phyloP scores from a whole-genome alignment of 257 asterid genomes.

The Lantana camara region DNA sequence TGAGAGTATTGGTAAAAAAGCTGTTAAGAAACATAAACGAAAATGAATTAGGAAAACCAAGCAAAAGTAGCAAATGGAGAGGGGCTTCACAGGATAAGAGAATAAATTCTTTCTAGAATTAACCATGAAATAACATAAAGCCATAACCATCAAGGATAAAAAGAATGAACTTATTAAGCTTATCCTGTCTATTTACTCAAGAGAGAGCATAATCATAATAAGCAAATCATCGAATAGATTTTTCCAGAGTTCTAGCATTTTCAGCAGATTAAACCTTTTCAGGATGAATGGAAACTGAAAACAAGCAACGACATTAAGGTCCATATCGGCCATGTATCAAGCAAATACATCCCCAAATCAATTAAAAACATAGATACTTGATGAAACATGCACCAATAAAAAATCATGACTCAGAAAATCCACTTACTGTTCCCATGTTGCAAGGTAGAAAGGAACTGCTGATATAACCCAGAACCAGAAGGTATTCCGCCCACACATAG shows the following conservation, averaged over 20 bases:
- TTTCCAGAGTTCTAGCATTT: no score
- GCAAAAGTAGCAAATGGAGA: not conserved
- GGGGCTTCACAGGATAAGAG: not conserved
- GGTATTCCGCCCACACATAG: constrained; percentile 75
- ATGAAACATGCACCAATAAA: constrained; percentile 6
- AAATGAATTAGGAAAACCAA: constrained; percentile 11
- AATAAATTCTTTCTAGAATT: not conserved
- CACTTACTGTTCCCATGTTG: constrained; percentile 96
- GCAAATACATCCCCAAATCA: not conserved
- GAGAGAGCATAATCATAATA: no score
- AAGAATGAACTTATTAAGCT: not conserved
- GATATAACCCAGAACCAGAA: constrained; percentile 94
- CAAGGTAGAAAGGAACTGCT: constrained; percentile 78
- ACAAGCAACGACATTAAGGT: not conserved
- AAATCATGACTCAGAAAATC: constrained; percentile 16
- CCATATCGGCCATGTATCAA: not conserved
- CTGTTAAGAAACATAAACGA: constrained; percentile 43
- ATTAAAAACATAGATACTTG: not conserved
- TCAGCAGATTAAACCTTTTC: not conserved
- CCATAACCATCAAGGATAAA: not conserved
- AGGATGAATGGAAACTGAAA: not conserved
- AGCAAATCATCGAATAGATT: no score
- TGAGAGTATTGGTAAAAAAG: constrained; percentile 86
- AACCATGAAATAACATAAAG: not conserved
- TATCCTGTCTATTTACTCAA: not conserved